phyloP scores from a whole-genome alignment of 2,329 filamentous ascomycete genomes.

The Apiospora saccharicola region DNA sequence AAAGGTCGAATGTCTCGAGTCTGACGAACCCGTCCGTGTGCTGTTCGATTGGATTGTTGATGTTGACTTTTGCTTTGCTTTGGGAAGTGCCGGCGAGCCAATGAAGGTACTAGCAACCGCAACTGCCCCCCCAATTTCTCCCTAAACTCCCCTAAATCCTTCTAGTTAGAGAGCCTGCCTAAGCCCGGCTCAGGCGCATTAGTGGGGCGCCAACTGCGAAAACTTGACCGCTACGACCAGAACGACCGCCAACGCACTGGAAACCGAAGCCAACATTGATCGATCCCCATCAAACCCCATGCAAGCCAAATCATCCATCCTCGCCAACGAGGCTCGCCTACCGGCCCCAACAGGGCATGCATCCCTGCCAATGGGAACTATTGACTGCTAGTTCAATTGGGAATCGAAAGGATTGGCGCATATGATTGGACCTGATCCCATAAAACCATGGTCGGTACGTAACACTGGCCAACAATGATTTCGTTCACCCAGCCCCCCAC shows the following conservation, averaged over 20 bases:
- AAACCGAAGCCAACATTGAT: background rate
- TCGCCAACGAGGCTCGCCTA: background rate
- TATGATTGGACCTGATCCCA: background rate
- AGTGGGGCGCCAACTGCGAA: background rate
- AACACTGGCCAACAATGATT: background rate
- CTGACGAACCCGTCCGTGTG: background rate
- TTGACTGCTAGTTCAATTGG: background rate
- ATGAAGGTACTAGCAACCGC: background rate
- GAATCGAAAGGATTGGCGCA: background rate
- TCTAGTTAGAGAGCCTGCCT: constrained; percentile 7
- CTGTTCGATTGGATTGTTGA: constrained; percentile 2
- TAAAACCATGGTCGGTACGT: background rate
- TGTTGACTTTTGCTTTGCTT: constrained; percentile 17
- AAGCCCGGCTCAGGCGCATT: background rate
- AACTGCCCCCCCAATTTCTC: background rate
- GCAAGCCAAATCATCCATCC: background rate
- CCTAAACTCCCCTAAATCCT: constrained; percentile 12
- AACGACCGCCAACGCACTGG: background rate
- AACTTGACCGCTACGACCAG: background rate
- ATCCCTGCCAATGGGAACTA: background rate
- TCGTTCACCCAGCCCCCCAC: background rate
- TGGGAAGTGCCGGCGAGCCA: constrained; percentile 11
- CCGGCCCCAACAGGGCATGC: background rate
- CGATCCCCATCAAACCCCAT: background rate
- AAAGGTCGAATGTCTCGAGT: background rate